Conservation (phyloP, 768 basidiomycete species). For the Rhizopogon vesiculosus region DNA sequence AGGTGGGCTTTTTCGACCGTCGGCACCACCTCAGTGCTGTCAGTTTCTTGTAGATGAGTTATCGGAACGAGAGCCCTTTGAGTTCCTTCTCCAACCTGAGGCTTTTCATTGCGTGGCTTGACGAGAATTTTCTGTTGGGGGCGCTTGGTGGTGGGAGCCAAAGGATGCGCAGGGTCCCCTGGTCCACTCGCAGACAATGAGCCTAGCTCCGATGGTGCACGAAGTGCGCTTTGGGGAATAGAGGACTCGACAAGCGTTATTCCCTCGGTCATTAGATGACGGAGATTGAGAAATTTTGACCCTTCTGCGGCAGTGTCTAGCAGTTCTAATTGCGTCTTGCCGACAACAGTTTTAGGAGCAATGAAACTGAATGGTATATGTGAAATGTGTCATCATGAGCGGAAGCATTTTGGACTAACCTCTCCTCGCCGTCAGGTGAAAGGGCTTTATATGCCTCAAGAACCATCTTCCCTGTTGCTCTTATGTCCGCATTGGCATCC, state of each 20-base stretch:
- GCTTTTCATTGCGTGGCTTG: neutral
- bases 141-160: constrained; percentile 2
- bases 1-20: neutral
- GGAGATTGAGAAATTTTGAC: no score
- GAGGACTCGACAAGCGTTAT: no score
- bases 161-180: neutral
- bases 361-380: constrained; percentile 20
- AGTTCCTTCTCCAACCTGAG: constrained; percentile 14
- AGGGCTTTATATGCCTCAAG: constrained; percentile 74
- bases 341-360: constrained; percentile 63
- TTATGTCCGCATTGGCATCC: constrained; percentile 73
- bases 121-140: neutral
- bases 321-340: constrained; percentile 70
- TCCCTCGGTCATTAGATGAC: no score
- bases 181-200: neutral
- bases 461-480: constrained; percentile 62
- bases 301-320: neutral
- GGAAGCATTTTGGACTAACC: constrained; percentile 35
- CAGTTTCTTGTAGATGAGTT: neutral
- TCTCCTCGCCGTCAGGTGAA: constrained; percentile 62
- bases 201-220: neutral
- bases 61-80: constrained; percentile 26
- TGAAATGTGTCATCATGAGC: constrained; percentile 2
- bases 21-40: neutral
- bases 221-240: no score